Base-by-base conservation (phyloP, 495 filamentous ascomycete species). In the Xylaria curta region DNA sequence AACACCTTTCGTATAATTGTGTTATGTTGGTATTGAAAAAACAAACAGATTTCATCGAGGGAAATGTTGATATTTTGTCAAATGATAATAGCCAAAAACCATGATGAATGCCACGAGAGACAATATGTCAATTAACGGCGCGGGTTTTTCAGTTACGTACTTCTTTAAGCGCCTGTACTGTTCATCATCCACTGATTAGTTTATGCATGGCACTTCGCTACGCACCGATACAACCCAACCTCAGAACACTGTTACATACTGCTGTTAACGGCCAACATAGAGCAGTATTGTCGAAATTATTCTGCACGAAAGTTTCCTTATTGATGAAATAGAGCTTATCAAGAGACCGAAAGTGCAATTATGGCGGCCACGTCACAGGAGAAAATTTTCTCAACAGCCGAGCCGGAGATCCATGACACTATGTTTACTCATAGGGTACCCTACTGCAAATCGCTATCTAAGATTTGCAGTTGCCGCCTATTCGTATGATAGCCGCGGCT, bases 141-240 rank as follows among this genome's bases (percentile, higher is more conserved):
- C 17, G 33, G 1, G 58, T 36, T 8, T 26, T n/a, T 38, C 7
- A 12, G 33, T n/a, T 28, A 21, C 31, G 17, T 8, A 28, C 38
- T 38, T 15, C 13, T 12, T 59, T 60, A 60, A 60, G 33, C 58
- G 58, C 9, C 58, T 0, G 33, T 60, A 60, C 6, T 60, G 31
- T 60, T 60, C 58, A 19, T 60, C 58, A 38, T 60, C 33, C 58
- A 33, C 8, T 6, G 19, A 38, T 60, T 31, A 38, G 31, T 60
- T 17, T 21, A 58, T 58, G 53, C 53, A 10, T 58, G 53, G 53
- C 53, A 26, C 53, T 58, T 58, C 53, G 53, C 53, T 58, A 28
- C 24, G 53, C 9, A n/a, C 19, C 10, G 3, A 46, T 17, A 26
- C 12, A 28, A 59, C 24, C n/a, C 10, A 26, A 59, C 33, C 28